Evolutionary conservation across 1,284 basidiomycete species (phyloP).

Genomic region (Apiotrichum veenhuisii): DNA sequence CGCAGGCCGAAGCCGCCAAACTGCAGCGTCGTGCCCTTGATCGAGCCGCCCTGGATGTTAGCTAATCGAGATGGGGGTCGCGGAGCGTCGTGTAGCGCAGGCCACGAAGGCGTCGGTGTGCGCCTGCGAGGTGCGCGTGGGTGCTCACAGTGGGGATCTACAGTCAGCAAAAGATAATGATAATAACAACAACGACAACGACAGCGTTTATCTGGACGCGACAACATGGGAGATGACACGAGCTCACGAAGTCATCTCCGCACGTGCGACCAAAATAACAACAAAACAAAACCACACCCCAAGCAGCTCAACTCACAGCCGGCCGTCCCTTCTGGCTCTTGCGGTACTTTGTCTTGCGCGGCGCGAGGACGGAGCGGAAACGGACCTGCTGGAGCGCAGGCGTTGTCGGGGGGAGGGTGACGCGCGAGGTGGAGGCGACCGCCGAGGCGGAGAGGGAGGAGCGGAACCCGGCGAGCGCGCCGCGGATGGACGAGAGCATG

Average conservation of each 20-base stretch:
- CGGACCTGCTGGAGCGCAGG: constrained; percentile 38
- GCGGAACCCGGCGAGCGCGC: constrained; percentile 13
- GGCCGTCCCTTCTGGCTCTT: constrained; percentile 85
- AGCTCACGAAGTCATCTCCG: background rate
- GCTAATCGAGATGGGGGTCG: no score
- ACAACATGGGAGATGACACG: background rate
- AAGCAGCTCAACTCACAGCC: constrained; percentile 66
- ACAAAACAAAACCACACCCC: background rate
- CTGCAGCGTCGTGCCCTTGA: constrained; percentile 86
- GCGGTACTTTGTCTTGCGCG: constrained; percentile 72
- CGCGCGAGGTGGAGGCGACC: constrained; percentile 6
- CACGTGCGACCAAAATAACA: background rate
- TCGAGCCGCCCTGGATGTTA: constrained; percentile 69
- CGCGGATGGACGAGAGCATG: constrained; percentile 3
- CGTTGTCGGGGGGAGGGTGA: constrained; percentile 4
- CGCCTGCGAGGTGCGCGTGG: no score
- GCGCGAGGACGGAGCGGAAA: constrained; percentile 65
- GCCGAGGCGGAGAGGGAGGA: constrained; percentile 5
- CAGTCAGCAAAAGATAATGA: constrained; percentile 1
- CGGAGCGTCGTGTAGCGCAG: no score
- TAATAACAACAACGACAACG: background rate
- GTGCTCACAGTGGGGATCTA: constrained; percentile 34
- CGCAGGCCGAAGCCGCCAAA: constrained; percentile 84
- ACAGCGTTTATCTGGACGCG: background rate
- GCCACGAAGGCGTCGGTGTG: no score